Base-by-base conservation (phyloP, 306 rosid genomes). In the Lathyrus oleraceus region DNA sequence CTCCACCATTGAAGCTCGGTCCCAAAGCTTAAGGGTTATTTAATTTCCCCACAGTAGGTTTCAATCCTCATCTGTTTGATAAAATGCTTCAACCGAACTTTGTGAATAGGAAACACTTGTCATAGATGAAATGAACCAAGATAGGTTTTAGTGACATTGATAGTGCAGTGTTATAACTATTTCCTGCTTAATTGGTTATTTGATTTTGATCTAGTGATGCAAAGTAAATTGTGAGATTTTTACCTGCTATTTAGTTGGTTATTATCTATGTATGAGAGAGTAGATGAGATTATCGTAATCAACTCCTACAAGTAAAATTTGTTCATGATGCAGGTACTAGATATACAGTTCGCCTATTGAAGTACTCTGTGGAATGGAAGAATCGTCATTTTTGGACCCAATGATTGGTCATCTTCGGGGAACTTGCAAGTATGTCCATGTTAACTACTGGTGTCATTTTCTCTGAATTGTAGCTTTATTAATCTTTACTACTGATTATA, bases 361-460 rank as follows among this genome's bases (percentile, higher is more conserved):
- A 19, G 11, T 47, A n/a, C 58, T 42, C 28, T 43, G 12, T 51
- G 16, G 47, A 73, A 90, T 88, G 97, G 88, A 75, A 57, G 97
- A 90, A 64, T 71, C 84, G 14, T 69, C 91, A 4, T 75, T 84
- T 80, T 83, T 85, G 1, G 82, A 85, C 59, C 65, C 51, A 47
- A 82, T 90, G 89, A 81, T 93, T 40, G 56, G 66, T 79, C 85
- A 87, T 73, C 90, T 93, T 16, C 91, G 92, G 12, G 21, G 86
- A 63, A 76, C 97, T 6, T 88, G 90, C 96, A 90, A 88, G 98
- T 93, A 87, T 25, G 96, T 28, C 19, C 60, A n/a, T 25, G 19
- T n/a, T 8, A 75, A 53, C 21, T 65, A 48, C 28, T 60, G 65
- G 23, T 70, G 39, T 49, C 21, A 32, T 30, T 21, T 61, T 30